Evolutionary conservation across 164 flowering plant species (phyloP).

Genomic region (Annona cherimola): DNA sequence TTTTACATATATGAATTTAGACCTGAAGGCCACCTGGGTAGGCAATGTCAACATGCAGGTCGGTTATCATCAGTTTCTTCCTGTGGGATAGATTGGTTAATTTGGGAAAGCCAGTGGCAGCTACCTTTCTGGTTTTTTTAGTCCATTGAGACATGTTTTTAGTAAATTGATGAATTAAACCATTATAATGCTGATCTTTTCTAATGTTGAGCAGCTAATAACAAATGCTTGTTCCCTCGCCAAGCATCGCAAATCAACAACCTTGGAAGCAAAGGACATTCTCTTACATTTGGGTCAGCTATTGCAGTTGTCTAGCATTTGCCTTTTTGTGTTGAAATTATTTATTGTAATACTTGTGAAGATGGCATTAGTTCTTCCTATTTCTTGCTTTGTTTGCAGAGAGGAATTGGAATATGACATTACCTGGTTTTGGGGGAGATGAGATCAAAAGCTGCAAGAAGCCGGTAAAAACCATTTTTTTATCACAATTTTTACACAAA

Average conservation of each 20-base stretch:
- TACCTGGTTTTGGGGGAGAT: conserved; percentile 91
- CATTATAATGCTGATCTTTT: background rate
- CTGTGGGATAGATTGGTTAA: background rate
- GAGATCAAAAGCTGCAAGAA: conserved; percentile 80
- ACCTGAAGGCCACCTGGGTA: background rate
- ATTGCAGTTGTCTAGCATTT: background rate
- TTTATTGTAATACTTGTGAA: background rate
- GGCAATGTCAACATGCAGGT: background rate
- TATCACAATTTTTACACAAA: background rate
- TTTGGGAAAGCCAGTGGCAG: background rate
- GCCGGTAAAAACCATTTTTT: conserved; percentile 41
- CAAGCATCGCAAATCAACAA: conserved; percentile 85
- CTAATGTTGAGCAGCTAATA: conserved; percentile 50
- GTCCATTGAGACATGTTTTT: too few relatives aligned
- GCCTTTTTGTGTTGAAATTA: conserved; percentile 2
- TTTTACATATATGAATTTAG: background rate
- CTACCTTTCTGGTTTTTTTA: background rate
- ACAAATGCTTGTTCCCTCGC: conserved; percentile 91
- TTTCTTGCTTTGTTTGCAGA: conserved; percentile 37
- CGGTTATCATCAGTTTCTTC: background rate
- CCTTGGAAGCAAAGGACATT: conserved; percentile 91
- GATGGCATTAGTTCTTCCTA: conserved; percentile 1
- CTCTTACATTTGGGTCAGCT: conserved; percentile 86
- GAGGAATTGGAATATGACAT: conserved; percentile 86
- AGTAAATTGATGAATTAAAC: background rate